Base-by-base conservation (phyloP, 1,284 basidiomycete species). In the Sutorius eximius region DNA sequence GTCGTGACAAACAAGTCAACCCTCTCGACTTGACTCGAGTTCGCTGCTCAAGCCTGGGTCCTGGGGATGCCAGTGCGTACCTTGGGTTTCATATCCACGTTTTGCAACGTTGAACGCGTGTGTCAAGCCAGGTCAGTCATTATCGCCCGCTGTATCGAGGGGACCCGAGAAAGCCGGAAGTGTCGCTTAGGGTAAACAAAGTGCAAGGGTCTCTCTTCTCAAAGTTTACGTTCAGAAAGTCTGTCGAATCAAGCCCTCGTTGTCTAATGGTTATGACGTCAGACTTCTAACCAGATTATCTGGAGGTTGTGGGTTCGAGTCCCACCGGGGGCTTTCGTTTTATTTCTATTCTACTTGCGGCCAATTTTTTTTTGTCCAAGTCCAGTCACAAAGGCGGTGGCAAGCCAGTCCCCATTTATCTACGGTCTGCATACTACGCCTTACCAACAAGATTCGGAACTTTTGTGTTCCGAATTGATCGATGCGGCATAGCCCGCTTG, bases 201-300 rank as follows among this genome's bases (percentile, higher is more conserved):
- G 30, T 18, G 33, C 22, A 22, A 30, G 24, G 6, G n/a, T 43
- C n/a, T 15, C 15, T 16, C 36, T 32, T 7, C 15, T 30, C 24
- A 4, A 10, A 37, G 13, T 8, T 20, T 49, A 27, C 24, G 24
- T 27, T n/a, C 42, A 12, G 29, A 15, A 5, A 2, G 0, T 0
- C 6, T 10, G 2, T 1, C 24, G 15, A 45, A 18, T 5, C 20
- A 67, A 56, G 83, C 82, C 83, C 82, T 76, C 78, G 78, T 85
- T 83, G 83, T 85, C 83, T 85, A 85, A 84, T 83, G 83, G 82
- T 73, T 82, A 85, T 85, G 83, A 85, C 83, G 83, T 85, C 83
- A 85, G 83, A 85, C 83, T 85, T 85, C 82, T 85, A 85, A 55
- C 78, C 75, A 80, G 83, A 82, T 82, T 76, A 58, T 85, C 82